Evolutionary conservation across 768 basidiomycete species (phyloP).

Genomic region (Roridomyces roridus): DNA sequence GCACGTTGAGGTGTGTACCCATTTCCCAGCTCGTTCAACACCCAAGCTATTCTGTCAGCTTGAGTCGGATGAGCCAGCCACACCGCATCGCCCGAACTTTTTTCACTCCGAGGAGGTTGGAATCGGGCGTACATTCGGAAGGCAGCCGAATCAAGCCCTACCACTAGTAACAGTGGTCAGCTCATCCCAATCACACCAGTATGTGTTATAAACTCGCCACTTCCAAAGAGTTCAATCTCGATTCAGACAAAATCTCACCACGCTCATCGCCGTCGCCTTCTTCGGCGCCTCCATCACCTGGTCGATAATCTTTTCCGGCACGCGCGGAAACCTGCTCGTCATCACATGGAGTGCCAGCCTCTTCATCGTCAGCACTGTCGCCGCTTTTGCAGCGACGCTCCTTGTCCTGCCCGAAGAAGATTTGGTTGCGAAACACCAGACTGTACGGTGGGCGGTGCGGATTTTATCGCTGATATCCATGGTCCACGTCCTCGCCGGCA

Average conservation of each 20-base stretch:
- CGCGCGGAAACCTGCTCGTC: constrained; percentile 28
- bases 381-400: constrained; percentile 20
- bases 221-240: no score
- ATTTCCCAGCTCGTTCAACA: no score
- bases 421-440: constrained; percentile 11
- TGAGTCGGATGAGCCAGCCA: no score
- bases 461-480: constrained; percentile 18
- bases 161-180: no score
- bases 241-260: constrained; percentile 21
- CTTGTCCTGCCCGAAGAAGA: constrained; percentile 22
- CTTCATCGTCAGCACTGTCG: constrained; percentile 28
- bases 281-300: constrained; percentile 34
- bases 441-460: constrained; percentile 26
- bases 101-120: background rate
- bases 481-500: constrained; percentile 26
- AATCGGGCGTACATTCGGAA: background rate
- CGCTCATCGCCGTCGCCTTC: constrained; percentile 24
- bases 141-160: background rate
- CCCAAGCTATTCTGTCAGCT: no score
- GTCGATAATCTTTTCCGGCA: constrained; percentile 30
- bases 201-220: no score
- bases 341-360: constrained; percentile 27
- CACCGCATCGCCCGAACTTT: background rate
- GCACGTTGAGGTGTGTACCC: no score
- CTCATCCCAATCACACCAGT: no score